Conservation (phyloP, 179 eudicot species). For the Beta corolliflora region DNA sequence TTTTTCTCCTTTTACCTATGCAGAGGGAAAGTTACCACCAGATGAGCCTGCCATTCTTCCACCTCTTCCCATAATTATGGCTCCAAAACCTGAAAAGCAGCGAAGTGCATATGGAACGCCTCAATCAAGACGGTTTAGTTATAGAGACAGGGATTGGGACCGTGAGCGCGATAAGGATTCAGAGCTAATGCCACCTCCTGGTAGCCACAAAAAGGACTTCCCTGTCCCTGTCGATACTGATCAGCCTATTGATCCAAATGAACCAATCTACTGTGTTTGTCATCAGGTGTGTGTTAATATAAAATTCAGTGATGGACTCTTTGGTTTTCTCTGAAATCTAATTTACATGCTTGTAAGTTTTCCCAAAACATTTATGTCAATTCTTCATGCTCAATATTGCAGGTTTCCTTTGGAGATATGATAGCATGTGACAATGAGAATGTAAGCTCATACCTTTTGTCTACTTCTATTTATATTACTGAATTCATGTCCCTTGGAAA, state of each 20-base stretch:
- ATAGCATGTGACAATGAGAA: conserved; percentile 98
- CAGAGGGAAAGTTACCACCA: conserved; percentile 90
- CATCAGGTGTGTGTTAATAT: conserved; percentile 63
- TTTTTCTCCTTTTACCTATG: conserved; percentile 18
- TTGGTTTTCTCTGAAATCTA: conserved; percentile 1
- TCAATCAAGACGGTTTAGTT: conserved; percentile 65
- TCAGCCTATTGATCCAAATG: conserved; percentile 96
- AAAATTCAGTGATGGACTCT: neutral
- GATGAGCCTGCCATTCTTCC: conserved; percentile 93
- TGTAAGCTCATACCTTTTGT: conserved; percentile 45
- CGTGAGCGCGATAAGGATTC: conserved; percentile 87
- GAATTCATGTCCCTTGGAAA: neutral
- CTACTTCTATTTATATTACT: conserved; percentile 3
- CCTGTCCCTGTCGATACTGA: conserved; percentile 71
- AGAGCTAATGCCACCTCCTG: conserved; percentile 99
- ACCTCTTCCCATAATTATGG: conserved; percentile 60
- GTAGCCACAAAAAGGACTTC: conserved; percentile 77
- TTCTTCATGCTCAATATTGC: conserved; percentile 30
- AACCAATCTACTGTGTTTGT: conserved; percentile 91
- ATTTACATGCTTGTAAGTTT: neutral
- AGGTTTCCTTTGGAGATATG: conserved; percentile 99
- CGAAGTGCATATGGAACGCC: conserved; percentile 59
- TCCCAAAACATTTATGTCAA: neutral
- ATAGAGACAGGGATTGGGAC: conserved; percentile 85
- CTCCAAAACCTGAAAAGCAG: conserved; percentile 74